Evolutionary conservation across 2,329 filamentous ascomycete species (phyloP), one percentile per base, ranked within the genome.

Genomic region (Penicillium oxalicum): DNA sequence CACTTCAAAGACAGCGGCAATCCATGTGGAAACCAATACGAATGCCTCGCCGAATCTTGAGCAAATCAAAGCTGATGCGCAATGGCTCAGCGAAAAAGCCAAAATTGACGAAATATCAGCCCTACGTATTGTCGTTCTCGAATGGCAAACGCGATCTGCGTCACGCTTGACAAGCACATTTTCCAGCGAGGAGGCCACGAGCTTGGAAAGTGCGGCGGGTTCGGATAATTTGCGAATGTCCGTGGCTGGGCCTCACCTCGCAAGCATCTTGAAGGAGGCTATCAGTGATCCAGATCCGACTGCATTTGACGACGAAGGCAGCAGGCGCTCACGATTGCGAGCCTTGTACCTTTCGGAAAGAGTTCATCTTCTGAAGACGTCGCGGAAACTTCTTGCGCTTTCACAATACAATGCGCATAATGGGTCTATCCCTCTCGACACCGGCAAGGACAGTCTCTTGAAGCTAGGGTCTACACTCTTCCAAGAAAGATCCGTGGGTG

Each of bases 1-100:
- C 63, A 87, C 94, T 52, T 87, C 87, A 18, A 90, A 85, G 69
- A 95, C 88, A 0, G 87, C 90, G 24, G 87, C 90, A 4, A 94
- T 96, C 52, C 86, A 95, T 65, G 81, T 90, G 42, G 82, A 88
- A 1, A 82, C 86, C 13, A 80, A 80, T 4, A 74, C 80, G 9
- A 81, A 80, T 59, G 78, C 80, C 36, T 80, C 80, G 48, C 88
- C 86, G 64, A 82, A 91, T 62, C 76, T 95, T 57, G 82, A 86
- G 35, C 75, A 86, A 62, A 82, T 97, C 66, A 95, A 95, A 71
- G 80, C 82, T 40, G 91, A 97, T 73, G 81, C 89, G 32, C 67
- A 86, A 57, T 97, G 91, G 90, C 74, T 98, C 53, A 91, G 88
- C 69, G 82, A 86, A 60, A 82, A 85, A 62, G 82, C 84, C 44